phyloP scores from a whole-genome alignment of 2,329 filamentous ascomycete species.

The Microcyclosporella mali region DNA sequence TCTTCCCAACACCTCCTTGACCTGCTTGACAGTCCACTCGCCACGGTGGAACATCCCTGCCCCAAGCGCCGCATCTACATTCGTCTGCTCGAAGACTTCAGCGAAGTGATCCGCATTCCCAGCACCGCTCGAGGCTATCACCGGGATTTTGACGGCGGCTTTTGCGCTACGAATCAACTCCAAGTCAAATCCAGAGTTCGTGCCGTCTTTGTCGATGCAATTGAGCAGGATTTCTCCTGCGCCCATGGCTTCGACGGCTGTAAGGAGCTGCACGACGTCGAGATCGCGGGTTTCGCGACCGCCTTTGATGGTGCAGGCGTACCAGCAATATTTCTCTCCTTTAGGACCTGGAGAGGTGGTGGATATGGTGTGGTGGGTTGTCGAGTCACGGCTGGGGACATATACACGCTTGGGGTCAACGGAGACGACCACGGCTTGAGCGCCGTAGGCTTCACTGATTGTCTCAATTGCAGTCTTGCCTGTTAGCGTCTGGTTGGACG shows the following conservation, averaged over 20 bases:
- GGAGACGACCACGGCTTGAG: constrained; percentile 92
- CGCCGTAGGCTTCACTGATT: constrained; percentile 88
- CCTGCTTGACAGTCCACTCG: constrained; percentile 89
- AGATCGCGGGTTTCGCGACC: constrained; percentile 90
- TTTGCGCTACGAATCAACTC: constrained; percentile 90
- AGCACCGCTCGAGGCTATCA: constrained; percentile 90
- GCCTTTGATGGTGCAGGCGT: constrained; percentile 94
- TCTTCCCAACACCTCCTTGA: constrained; percentile 72
- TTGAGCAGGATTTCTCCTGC: constrained; percentile 91
- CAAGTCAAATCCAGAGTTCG: constrained; percentile 88
- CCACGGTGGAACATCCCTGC: constrained; percentile 97
- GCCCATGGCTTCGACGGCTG: constrained; percentile 92
- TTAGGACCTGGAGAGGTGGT: constrained; percentile 65
- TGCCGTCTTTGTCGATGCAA: constrained; percentile 95
- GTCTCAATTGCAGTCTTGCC: constrained; percentile 91
- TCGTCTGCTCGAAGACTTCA: constrained; percentile 80
- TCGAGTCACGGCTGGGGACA: constrained; percentile 60
- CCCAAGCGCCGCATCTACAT: constrained; percentile 85
- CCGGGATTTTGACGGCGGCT: constrained; percentile 76
- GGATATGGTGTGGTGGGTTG: constrained; percentile 67
- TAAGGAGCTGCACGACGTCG: constrained; percentile 81
- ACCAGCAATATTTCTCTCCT: constrained; percentile 85
- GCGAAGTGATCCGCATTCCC: constrained; percentile 82
- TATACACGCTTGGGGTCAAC: constrained; percentile 92
- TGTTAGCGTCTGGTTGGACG: constrained; percentile 58